Conservation (phyloP, 306 rosid genomes). For the Purshia tridentata region DNA sequence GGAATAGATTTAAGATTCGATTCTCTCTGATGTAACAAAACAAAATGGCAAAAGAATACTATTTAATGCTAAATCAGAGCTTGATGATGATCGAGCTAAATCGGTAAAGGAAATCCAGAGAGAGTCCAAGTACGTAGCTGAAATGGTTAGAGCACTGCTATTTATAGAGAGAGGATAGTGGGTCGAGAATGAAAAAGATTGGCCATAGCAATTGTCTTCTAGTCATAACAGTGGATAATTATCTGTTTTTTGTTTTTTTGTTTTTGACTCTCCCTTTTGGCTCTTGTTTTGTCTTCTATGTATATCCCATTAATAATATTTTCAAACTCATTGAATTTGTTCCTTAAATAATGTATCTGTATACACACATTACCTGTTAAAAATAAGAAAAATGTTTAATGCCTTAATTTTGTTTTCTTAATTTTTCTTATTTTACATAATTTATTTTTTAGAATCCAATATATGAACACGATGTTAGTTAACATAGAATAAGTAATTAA, state of each 20-base stretch:
- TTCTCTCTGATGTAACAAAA: too few species aligned
- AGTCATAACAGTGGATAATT: neutral
- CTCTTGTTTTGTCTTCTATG: slow-evolving; percentile 6
- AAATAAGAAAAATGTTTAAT: too few species aligned
- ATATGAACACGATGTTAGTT: too few species aligned
- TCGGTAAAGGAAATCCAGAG: neutral
- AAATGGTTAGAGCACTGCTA: slow-evolving; percentile 6
- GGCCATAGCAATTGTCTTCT: neutral
- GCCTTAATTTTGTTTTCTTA: too few species aligned
- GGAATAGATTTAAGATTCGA: neutral
- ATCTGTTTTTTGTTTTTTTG: neutral
- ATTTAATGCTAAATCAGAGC: neutral
- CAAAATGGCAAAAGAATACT: neutral
- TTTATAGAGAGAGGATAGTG: slow-evolving; percentile 26
- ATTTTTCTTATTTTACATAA: too few species aligned
- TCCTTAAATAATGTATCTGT: too few species aligned
- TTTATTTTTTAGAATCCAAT: too few species aligned
- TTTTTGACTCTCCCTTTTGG: slow-evolving; percentile 1
- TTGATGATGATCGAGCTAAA: neutral
- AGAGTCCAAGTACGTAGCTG: slow-evolving; percentile 3
- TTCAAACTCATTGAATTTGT: too few species aligned
- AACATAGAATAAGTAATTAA: too few species aligned
- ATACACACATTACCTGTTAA: too few species aligned
- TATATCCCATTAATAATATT: too few species aligned
- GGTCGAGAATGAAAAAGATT: slow-evolving; percentile 2